Evolutionary conservation across 768 basidiomycete genomes (phyloP), one percentile per base, ranked within the genome.

Genomic region (Lentinus brumalis): DNA sequence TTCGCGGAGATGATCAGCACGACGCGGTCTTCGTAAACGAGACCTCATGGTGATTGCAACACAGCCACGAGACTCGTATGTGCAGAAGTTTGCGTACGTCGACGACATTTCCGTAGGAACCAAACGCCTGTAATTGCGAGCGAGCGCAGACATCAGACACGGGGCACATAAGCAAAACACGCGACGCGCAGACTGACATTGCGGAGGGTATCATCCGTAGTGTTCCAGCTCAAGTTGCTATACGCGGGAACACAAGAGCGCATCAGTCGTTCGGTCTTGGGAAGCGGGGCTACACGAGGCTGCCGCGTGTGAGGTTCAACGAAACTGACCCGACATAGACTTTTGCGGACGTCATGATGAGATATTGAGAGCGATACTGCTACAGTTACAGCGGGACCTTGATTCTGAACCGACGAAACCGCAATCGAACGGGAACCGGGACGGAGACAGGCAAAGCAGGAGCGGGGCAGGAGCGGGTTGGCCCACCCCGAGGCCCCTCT

Each of bases 191-290:
- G 70, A 91, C 92, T 88, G 84, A 95, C 94, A 80, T 86, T 77
- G 77, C 89, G 88, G 68, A 97, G 84, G 59, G 85, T 85, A 44
- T 96, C 94, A 86, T 96, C 94, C 75, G 86, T 95, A 76, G 95
- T 96, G 82, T 89, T 91, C 92, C 92, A 94, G 85, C 90, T 92
- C 83, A 93, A 83, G 86, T 93, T 93, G 82, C 92, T 93, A 87
- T 79, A 73, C 40, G n/a, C 77, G 77, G 72, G 77, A 79, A 77
- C 79, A 59, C 57, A 61, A 56, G 59, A 61, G 52, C 31, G 53
- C 49, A 71, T 70, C 69, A 73, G 70, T 68, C 68, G 62, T 76
- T 76, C 67, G 77, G 75, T 66, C 70, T 70, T 72, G 52, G 32
- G 47, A 52, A 71, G 71, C 76, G 73, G 73, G 79, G 71, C 79